These are phyloP conservation scores for Eucalyptus caleyi DNA, from an alignment of 345 rosid genomes.

Conservation along the genomic window DNA sequence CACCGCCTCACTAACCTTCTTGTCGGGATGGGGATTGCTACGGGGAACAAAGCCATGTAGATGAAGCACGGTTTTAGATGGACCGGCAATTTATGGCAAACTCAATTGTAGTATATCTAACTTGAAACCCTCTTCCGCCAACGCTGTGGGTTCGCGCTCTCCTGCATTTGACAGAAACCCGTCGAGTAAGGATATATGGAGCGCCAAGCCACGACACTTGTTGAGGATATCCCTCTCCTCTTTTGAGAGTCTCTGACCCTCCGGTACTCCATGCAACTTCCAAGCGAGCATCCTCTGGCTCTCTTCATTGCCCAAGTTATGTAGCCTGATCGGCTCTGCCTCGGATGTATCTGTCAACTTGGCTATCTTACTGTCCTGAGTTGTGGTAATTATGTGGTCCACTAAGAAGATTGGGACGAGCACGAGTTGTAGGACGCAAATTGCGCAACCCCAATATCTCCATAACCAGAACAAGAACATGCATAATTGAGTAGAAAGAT, in stretches of 20 bases:
- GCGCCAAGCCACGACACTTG: neutral
- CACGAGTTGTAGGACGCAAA: no score
- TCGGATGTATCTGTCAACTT: fast-evolving
- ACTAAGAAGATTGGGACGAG: fast-evolving
- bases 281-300: neutral
- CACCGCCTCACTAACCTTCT: conserved; percentile 4
- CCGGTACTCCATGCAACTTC: neutral
- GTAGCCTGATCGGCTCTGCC: neutral
- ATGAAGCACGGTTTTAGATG: conserved; percentile 3
- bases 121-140: neutral
- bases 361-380: neutral
- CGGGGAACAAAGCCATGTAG: neutral
- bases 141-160: neutral
- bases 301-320: neutral
- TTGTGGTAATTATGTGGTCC: neutral
- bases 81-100: neutral
- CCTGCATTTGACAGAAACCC: neutral
- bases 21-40: neutral
- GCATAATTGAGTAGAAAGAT: no score
- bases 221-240: neutral
- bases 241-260: fast-evolving
- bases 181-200: neutral
- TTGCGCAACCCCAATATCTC: no score
- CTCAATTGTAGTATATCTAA: neutral
- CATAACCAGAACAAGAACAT: no score